Conservation (phyloP, 495 filamentous ascomycete genomes). For the Aspergillus conjunctus region DNA sequence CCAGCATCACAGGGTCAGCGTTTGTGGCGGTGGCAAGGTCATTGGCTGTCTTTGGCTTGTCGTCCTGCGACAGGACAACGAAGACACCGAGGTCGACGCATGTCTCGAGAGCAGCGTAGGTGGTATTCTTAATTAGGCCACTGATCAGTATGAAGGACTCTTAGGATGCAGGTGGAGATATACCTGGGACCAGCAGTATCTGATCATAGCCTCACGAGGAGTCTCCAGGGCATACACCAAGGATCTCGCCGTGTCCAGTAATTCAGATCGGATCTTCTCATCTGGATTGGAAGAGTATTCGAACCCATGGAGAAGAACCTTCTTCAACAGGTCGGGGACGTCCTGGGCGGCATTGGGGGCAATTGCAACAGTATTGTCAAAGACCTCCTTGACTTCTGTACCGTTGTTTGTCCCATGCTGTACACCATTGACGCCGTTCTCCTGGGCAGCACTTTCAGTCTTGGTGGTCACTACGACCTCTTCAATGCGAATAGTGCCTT, state of each 20-base stretch:
- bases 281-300: conserved; percentile 20
- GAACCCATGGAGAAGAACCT: conserved; percentile 27
- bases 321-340: conserved; percentile 30
- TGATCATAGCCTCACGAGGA: conserved; percentile 45
- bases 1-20: conserved; percentile 33
- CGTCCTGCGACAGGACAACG: conserved; percentile 33
- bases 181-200: conserved; percentile 45
- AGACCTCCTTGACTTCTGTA: background rate
- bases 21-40: conserved; percentile 36
- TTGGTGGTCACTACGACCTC: conserved; percentile 2
- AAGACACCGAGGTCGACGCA: conserved; percentile 40
- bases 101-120: conserved; percentile 37
- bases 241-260: conserved; percentile 35
- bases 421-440: background rate
- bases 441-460: background rate
- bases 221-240: conserved; percentile 43
- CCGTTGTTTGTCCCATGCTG: no score
- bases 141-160: background rate
- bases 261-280: conserved; percentile 25
- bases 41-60: conserved; percentile 33
- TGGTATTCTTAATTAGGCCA: conserved; percentile 20
- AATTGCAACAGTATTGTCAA: conserved; percentile 25
- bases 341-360: conserved; percentile 30
- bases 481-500: conserved; percentile 1
- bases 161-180: background rate